Percentiles rank a stretch among this genome's conserved stretches.
phyloP scores from a whole-genome alignment of 2,329 filamentous ascomycete species.

The Aspergillus fumigatus region DNA sequence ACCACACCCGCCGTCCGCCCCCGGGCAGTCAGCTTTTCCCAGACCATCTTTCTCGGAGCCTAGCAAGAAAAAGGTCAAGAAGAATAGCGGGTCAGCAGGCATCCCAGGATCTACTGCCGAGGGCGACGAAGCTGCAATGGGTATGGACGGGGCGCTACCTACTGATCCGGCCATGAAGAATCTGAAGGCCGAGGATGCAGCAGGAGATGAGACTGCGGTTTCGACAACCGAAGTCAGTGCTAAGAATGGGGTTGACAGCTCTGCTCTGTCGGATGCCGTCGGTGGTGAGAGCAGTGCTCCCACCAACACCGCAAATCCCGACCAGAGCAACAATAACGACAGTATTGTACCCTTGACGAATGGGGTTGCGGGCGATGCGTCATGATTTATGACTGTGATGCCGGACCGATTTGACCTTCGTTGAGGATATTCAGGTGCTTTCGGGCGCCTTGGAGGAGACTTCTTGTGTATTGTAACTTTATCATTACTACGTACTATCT shows the following conservation, averaged over 20 bases:
- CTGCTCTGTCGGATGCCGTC: conserved; percentile 10
- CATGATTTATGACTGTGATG: conserved; percentile 14
- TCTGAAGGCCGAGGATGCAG: conserved; percentile 36
- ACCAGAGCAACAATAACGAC: conserved; percentile 30
- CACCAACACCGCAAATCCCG: conserved; percentile 11
- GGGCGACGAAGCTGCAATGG: conserved; percentile 20
- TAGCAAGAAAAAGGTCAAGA: conserved; percentile 42
- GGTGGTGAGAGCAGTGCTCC: conserved; percentile 8
- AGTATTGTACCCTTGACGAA: conserved; percentile 43
- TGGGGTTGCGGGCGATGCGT: conserved; percentile 56
- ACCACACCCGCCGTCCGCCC: conserved; percentile 25
- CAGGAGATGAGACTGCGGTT: conserved; percentile 8
- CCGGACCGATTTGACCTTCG: background rate
- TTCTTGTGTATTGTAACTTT: conserved; percentile 16
- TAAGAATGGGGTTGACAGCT: conserved; percentile 12
- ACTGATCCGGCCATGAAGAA: conserved; percentile 34
- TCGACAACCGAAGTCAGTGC: conserved; percentile 9
- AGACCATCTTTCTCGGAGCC: conserved; percentile 31
- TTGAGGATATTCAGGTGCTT: background rate
- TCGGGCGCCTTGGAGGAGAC: background rate
- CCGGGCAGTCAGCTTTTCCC: conserved; percentile 17
- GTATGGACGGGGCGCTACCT: conserved; percentile 13
- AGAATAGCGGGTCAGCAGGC: conserved; percentile 33
- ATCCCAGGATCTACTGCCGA: conserved; percentile 22
- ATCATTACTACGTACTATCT: conserved; percentile 2